phyloP scores from a whole-genome alignment of 495 filamentous ascomycete genomes.

The Tetracladium marchalianum region DNA sequence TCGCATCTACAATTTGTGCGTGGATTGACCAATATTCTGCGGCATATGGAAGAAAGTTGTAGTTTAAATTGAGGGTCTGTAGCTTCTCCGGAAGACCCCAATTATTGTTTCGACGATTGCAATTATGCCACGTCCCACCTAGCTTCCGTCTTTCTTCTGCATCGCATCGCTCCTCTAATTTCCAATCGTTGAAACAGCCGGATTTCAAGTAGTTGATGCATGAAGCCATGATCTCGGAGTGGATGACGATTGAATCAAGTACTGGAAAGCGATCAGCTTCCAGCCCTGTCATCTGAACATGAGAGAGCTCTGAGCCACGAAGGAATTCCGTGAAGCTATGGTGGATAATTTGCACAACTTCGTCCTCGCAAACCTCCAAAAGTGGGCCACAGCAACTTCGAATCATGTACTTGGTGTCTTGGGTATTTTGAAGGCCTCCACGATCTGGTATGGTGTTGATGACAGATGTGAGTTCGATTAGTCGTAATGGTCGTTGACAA shows the following conservation, averaged over 20 bases:
- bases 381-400: constrained; percentile 33
- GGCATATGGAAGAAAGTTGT: constrained; percentile 22
- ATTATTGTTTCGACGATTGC: background rate
- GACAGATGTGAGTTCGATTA: constrained; percentile 35
- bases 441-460: constrained; percentile 17
- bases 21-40: constrained; percentile 17
- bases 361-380: constrained; percentile 35
- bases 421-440: constrained; percentile 4
- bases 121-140: background rate
- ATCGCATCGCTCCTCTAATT: background rate
- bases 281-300: background rate
- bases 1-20: background rate
- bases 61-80: background rate
- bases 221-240: constrained; percentile 14
- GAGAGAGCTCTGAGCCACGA: constrained; percentile 3
- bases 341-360: constrained; percentile 37
- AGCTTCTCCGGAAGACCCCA: background rate
- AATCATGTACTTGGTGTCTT: constrained; percentile 18
- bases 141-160: background rate
- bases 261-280: constrained; percentile 18
- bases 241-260: constrained; percentile 19
- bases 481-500: constrained; percentile 34
- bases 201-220: constrained; percentile 16
- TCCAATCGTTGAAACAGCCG: background rate
- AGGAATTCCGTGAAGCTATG: constrained; percentile 43